Evolutionary conservation across 2,329 filamentous ascomycete species (phyloP).

Genomic region (Rhynchosporium secalis): DNA sequence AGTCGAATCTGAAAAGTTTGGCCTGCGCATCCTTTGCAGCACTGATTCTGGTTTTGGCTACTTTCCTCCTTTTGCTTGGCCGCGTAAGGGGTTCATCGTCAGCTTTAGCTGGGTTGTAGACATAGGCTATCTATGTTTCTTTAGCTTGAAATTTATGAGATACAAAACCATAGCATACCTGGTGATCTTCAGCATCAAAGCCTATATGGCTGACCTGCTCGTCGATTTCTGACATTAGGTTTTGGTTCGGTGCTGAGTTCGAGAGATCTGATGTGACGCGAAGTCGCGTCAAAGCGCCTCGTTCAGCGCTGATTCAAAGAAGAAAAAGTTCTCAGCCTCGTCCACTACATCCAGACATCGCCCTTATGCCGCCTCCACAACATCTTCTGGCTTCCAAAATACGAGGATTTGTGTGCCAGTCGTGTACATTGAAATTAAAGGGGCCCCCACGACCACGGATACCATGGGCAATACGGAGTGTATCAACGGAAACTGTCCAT

Average conservation of each 20-base stretch:
- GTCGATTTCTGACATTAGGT: conserved; percentile 38
- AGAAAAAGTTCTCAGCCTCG: conserved; percentile 15
- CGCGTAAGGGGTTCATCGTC: conserved; percentile 31
- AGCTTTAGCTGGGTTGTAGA: conserved; percentile 37
- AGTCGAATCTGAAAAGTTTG: conserved; percentile 45
- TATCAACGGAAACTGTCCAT: conserved; percentile 22
- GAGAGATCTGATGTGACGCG: conserved; percentile 9
- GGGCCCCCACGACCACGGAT: conserved; percentile 21
- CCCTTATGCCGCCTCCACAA: conserved; percentile 39
- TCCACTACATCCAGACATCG: conserved; percentile 23
- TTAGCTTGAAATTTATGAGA: conserved; percentile 7
- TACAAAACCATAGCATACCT: conserved; percentile 29
- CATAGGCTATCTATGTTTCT: conserved; percentile 41
- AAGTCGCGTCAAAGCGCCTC: neutral
- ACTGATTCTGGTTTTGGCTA: conserved; percentile 31
- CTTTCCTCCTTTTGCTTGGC: conserved; percentile 42
- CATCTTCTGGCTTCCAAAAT: conserved; percentile 32
- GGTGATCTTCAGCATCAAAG: conserved; percentile 39
- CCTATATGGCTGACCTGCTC: conserved; percentile 32
- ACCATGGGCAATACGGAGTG: conserved; percentile 32
- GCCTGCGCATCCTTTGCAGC: conserved; percentile 5
- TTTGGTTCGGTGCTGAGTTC: conserved; percentile 2
- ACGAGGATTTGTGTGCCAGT: conserved; percentile 39
- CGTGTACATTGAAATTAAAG: conserved; percentile 38
- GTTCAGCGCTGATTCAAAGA: neutral